Evolutionary conservation across 2,329 filamentous ascomycete species (phyloP).

Genomic region (Calonectria leucothoes): DNA sequence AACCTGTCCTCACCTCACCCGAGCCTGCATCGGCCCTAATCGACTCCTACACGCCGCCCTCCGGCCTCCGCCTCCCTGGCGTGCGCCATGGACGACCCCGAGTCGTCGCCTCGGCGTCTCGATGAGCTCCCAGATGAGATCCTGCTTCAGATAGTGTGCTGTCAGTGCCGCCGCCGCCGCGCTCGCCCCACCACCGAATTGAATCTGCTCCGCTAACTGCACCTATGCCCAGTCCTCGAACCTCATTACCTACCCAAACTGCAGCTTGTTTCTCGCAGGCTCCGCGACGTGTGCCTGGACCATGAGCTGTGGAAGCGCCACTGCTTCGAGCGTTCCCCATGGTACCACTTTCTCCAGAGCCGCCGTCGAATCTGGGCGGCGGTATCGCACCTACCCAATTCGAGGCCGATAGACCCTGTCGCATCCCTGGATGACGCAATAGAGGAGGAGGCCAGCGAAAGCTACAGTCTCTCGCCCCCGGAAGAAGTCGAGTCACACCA

Average conservation of each 20-base stretch:
- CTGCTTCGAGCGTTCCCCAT: conserved; percentile 78
- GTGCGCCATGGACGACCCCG: conserved; percentile 42
- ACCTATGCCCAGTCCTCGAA: conserved; percentile 46
- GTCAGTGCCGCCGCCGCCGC: conserved; percentile 55
- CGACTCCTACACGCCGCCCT: conserved; percentile 1
- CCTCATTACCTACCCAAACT: conserved; percentile 66
- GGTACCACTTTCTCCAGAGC: conserved; percentile 69
- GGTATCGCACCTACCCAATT: conserved; percentile 36
- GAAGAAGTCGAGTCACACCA: conserved; percentile 38
- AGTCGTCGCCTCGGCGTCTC: conserved; percentile 39
- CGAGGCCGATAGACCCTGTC: not conserved
- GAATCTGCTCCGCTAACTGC: conserved; percentile 34
- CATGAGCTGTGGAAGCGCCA: conserved; percentile 80
- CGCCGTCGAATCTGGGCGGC: conserved; percentile 47
- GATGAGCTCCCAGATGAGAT: conserved; percentile 73
- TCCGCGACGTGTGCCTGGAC: conserved; percentile 77
- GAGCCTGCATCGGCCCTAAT: not conserved
- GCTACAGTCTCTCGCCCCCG: conserved; percentile 25
- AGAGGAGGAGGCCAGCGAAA: conserved; percentile 5
- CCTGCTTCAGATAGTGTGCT: conserved; percentile 70
- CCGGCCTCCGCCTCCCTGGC: not conserved
- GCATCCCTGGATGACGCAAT: conserved; percentile 12
- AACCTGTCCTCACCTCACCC: not conserved
- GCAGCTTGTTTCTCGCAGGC: conserved; percentile 75
- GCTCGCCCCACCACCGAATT: conserved; percentile 15